Conservation (phyloP, 2,329 filamentous ascomycete genomes). For the Colletotrichum horii region DNA sequence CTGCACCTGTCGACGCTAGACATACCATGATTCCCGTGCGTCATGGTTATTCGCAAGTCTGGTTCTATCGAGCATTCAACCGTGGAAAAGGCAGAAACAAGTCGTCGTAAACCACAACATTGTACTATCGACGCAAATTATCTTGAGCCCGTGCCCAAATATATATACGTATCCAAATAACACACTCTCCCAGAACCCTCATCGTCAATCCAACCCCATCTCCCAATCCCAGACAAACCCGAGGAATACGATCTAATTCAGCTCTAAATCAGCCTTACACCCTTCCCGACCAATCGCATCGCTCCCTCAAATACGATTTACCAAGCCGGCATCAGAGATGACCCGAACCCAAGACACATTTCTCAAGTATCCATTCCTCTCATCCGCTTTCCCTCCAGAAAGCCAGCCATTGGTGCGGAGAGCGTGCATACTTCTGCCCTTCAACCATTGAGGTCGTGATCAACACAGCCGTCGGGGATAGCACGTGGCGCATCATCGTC, state of each 20-base stretch:
- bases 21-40: constrained; percentile 36
- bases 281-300: constrained; percentile 2
- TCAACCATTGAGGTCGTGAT: background rate
- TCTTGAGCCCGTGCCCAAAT: background rate
- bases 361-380: background rate
- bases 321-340: background rate
- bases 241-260: constrained; percentile 26
- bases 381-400: background rate
- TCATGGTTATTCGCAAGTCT: constrained; percentile 24
- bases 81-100: background rate
- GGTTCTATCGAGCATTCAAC: background rate
- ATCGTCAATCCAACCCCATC: background rate
- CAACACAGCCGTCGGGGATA: background rate
- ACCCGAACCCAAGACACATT: background rate
- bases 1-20: background rate
- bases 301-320: constrained; percentile 1
- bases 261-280: constrained; percentile 1
- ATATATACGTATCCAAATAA: background rate
- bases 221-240: background rate
- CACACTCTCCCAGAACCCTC: background rate
- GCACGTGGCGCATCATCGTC: background rate
- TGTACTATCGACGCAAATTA: background rate
- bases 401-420: background rate
- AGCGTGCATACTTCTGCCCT: background rate
- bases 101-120: background rate